phyloP scores from a whole-genome alignment of 208 protist genomes.

The Leishmania turanica region DNA sequence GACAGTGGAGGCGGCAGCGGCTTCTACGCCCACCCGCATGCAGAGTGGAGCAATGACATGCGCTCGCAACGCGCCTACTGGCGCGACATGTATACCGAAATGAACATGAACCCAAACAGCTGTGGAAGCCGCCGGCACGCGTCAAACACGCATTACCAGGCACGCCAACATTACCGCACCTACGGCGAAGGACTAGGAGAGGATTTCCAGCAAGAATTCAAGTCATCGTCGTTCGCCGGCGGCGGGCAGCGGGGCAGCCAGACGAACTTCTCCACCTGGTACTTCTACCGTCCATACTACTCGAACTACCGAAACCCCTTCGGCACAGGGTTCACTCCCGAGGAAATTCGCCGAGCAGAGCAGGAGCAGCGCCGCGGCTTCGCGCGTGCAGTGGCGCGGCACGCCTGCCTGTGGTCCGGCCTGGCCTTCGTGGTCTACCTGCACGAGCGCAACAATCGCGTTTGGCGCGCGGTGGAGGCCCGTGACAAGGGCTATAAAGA shows the following conservation, averaged over 20 bases:
- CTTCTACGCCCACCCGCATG: constrained; percentile 31
- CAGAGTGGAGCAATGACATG: constrained; percentile 14
- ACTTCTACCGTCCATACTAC: constrained; percentile 63
- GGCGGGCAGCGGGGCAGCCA: constrained; percentile 8
- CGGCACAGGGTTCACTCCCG: constrained; percentile 44
- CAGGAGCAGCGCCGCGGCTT: constrained; percentile 19
- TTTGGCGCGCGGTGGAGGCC: constrained; percentile 38
- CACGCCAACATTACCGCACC: constrained; percentile 9
- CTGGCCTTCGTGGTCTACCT: constrained; percentile 35
- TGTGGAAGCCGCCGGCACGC: constrained; percentile 17
- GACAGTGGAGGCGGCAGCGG: neutral
- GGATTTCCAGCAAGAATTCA: constrained; percentile 8
- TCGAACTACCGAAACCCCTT: constrained; percentile 43
- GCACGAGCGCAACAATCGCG: constrained; percentile 43
- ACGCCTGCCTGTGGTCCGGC: constrained; percentile 43
- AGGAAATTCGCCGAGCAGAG: constrained; percentile 40
- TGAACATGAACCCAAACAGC: constrained; percentile 27
- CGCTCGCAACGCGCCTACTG: constrained; percentile 20
- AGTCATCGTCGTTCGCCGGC: constrained; percentile 4
- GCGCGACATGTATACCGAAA: constrained; percentile 18
- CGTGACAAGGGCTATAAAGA: constrained; percentile 37
- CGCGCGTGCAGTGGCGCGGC: constrained; percentile 22
- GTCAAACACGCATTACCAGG: constrained; percentile 23
- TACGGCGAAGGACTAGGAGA: constrained; percentile 33
- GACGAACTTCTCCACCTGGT: constrained; percentile 48